Evolutionary conservation across 2,329 filamentous ascomycete species (phyloP).

Genomic region (Diatrype stigma): DNA sequence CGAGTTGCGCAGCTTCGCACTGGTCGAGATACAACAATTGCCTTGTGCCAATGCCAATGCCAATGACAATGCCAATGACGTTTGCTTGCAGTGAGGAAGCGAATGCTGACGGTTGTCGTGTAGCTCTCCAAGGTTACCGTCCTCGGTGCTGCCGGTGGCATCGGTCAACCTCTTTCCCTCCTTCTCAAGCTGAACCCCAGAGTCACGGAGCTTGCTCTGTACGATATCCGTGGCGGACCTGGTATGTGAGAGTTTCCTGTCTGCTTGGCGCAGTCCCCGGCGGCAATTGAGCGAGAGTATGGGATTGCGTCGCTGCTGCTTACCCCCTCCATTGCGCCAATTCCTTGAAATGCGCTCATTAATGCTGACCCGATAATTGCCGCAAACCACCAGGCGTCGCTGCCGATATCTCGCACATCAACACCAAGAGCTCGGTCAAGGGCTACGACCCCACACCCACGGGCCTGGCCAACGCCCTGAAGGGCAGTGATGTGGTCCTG

Average conservation of each 20-base stretch:
- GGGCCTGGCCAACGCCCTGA: conserved; percentile 75
- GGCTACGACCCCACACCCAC: conserved; percentile 77
- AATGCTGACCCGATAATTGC: conserved; percentile 1
- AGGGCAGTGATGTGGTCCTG: conserved; percentile 87
- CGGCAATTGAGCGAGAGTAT: not conserved
- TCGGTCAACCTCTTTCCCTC: conserved; percentile 95
- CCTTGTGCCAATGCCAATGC: too few species aligned
- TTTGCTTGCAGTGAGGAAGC: too few species aligned
- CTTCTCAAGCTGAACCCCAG: conserved; percentile 98
- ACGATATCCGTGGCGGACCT: conserved; percentile 93
- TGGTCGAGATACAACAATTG: too few species aligned
- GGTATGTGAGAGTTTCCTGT: conserved; percentile 53
- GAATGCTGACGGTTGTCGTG: conserved; percentile 7
- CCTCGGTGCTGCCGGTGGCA: conserved; percentile 94
- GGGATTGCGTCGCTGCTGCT: conserved; percentile 3
- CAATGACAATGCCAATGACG: too few species aligned
- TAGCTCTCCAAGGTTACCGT: conserved; percentile 97
- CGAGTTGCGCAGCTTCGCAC: not conserved
- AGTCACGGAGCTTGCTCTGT: conserved; percentile 90
- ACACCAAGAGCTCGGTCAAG: conserved; percentile 93
- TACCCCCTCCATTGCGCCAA: conserved; percentile 6
- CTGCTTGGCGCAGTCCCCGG: not conserved
- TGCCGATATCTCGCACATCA: conserved; percentile 97
- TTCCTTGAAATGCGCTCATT: conserved; percentile 5
- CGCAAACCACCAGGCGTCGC: conserved; percentile 69